Evolutionary conservation across 2,329 filamentous ascomycete species (phyloP).

Genomic region (Colletotrichum lini): DNA sequence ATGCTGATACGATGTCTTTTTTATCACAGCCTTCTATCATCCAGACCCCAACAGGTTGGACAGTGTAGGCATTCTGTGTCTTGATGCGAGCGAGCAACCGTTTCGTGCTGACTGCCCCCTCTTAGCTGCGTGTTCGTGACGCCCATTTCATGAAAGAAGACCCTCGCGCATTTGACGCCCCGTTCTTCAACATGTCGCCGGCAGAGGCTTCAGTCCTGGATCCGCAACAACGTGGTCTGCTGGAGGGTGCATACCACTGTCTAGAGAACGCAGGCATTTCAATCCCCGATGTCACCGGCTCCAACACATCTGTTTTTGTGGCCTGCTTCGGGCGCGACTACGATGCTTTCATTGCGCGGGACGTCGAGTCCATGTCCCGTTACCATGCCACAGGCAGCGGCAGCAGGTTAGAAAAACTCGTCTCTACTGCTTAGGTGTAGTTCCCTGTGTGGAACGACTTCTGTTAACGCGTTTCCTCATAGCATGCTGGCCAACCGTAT

Average conservation of each 20-base stretch:
- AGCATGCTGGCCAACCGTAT: slow-evolving; percentile 67
- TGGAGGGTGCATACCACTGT: slow-evolving; percentile 65
- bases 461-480: not conserved
- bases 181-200: slow-evolving; percentile 34
- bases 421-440: not conserved
- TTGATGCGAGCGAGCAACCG: no score
- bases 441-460: slow-evolving; percentile 45
- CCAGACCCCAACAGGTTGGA: slow-evolving; percentile 18
- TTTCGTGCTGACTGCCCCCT: no score
- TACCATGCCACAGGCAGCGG: slow-evolving; percentile 60
- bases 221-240: slow-evolving; percentile 64
- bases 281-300: slow-evolving; percentile 58
- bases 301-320: slow-evolving; percentile 63
- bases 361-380: slow-evolving; percentile 49
- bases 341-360: slow-evolving; percentile 50
- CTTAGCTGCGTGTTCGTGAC: no score
- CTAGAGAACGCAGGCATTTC: slow-evolving; percentile 64
- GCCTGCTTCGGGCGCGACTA: slow-evolving; percentile 63
- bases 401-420: slow-evolving; percentile 27
- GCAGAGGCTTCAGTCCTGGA: slow-evolving; percentile 52
- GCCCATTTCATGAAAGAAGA: slow-evolving; percentile 28
- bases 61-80: not conserved
- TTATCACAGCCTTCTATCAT: slow-evolving; percentile 9
- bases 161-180: slow-evolving; percentile 22
- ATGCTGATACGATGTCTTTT: no score